Evolutionary conservation across 768 basidiomycete species (phyloP), one percentile per base, ranked within the genome.

Genomic region (Termitomyces sp.): DNA sequence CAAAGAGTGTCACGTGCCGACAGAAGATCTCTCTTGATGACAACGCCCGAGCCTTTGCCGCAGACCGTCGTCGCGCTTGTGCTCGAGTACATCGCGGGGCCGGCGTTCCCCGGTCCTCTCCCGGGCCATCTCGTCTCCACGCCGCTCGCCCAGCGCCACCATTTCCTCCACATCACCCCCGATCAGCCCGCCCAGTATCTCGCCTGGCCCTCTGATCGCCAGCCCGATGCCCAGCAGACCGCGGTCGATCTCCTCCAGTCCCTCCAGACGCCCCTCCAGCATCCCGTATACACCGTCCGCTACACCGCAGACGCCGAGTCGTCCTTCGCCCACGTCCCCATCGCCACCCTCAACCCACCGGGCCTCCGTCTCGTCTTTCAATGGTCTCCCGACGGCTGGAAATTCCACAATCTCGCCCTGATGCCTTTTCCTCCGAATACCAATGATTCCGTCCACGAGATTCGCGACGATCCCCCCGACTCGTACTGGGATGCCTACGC

Each of bases 401-500:
- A 76, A 65, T 92, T 88, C 65, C 87, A 88, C 70, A 85, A 90
- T 68, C 70, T 80, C 36, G 74, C 79, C 37, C 67, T 80, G 64
- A 88, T 90, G 85, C 88, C 88, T 12, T 89, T 90, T 65, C 89
- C 89, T 16, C 64, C 74, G 20, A 64, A 73, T 60, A 64, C 72
- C 7, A 62, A 69, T 55, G 64, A 67, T 37, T 70, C 66, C 58
- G 73, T 71, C 58, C 59, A 64, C 34, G 67, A 67, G 46, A 67
- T 72, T 24, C 56, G 70, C 22, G n/a, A n/a, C 10, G 4, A 10
- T 4, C n/a, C 39, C n/a, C 20, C n/a, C 22, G 79, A 83, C 64
- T 73, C 79, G 8, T 90, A 90, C 65, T 91, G 88, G 89, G 77
- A 84, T 61, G 77, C 84, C 12, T 89, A 90, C 60, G 81, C 75